These are phyloP conservation scores for Solanum hybrid DNA, from an alignment of 305 asterid genomes.

Conservation along the genomic window DNA sequence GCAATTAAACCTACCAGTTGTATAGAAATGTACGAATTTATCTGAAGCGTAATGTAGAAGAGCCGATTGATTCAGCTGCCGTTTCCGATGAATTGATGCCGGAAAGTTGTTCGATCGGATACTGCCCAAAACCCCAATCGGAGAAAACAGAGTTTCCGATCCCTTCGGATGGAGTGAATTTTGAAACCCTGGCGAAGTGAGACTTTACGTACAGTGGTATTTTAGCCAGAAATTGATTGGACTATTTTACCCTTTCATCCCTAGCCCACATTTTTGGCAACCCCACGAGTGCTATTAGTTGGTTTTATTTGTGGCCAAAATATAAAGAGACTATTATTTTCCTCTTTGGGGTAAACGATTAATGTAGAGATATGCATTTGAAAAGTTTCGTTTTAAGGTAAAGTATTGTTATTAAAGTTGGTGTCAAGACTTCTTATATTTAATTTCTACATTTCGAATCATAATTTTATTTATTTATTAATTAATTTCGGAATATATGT, in stretches of 20 bases:
- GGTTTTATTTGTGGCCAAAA: neutral
- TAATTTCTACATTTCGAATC: neutral
- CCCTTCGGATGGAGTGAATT: neutral
- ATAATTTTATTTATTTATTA: neutral
- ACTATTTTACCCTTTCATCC: neutral
- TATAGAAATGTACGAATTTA: neutral
- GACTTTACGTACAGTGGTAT: neutral
- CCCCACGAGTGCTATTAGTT: neutral
- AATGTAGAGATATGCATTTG: neutral
- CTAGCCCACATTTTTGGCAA: neutral
- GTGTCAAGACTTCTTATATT: neutral
- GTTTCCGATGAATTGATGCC: neutral
- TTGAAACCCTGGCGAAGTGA: constrained; percentile 4
- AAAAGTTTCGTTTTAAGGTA: neutral
- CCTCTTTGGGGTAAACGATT: neutral
- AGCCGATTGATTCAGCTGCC: neutral
- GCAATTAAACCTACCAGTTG: neutral
- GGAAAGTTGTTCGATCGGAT: neutral
- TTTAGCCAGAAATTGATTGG: neutral
- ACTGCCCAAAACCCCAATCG: neutral
- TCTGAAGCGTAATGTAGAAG: neutral
- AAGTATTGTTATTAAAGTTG: neutral
- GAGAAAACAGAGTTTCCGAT: neutral
- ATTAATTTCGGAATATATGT: neutral
- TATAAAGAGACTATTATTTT: neutral